phyloP scores from a whole-genome alignment of 129 eudicot genomes.

The Chrysanthemum makinoi region DNA sequence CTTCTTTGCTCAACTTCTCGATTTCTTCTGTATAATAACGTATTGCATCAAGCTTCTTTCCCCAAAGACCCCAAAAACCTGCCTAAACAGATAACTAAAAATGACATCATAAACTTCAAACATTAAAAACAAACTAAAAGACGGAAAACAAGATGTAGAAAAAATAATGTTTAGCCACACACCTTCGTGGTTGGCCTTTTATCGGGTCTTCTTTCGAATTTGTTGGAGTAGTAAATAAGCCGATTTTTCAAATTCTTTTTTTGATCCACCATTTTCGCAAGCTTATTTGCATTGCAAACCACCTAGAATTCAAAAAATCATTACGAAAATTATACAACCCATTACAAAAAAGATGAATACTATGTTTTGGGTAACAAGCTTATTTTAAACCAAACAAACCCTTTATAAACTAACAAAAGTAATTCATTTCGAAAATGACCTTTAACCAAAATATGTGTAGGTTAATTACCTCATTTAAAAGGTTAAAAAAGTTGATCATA shows the following conservation, averaged over 20 bases:
- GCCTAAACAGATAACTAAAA: constrained; percentile 56
- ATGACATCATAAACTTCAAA: constrained; percentile 21
- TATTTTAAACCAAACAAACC: neutral
- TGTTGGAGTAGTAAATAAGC: constrained; percentile 74
- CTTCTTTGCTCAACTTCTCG: constrained; percentile 59
- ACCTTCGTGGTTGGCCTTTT: constrained; percentile 78
- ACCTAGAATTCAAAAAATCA: constrained; percentile 42
- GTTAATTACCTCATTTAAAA: neutral
- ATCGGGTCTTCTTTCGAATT: constrained; percentile 58
- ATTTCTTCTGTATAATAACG: constrained; percentile 71
- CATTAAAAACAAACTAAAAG: neutral
- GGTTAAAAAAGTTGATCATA: neutral
- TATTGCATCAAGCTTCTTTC: constrained; percentile 76
- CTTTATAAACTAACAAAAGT: neutral
- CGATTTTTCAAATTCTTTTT: constrained; percentile 65
- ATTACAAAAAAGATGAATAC: constrained; percentile 11
- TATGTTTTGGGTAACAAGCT: too few species aligned
- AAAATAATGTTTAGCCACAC: constrained; percentile 21
- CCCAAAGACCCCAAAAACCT: constrained; percentile 99
- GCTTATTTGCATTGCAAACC: constrained; percentile 88
- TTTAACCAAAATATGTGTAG: neutral
- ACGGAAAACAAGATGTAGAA: neutral
- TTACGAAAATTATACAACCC: neutral
- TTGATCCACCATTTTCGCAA: constrained; percentile 69
- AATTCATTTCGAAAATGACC: neutral